Conservation (phyloP, 1,284 basidiomycete species). For the Irpex sp. region DNA sequence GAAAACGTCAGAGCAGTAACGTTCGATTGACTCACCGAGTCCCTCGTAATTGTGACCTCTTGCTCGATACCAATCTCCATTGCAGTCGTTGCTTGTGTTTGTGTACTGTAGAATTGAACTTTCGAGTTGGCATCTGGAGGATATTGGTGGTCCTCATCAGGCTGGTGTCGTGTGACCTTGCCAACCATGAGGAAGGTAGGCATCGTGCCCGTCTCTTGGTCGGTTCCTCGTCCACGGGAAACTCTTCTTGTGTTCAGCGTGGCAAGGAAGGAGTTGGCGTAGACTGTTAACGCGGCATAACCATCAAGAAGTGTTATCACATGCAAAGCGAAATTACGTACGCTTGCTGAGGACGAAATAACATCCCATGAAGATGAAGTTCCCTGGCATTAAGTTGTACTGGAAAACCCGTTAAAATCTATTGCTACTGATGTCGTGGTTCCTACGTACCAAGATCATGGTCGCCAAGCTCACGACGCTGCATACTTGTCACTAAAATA, state of each 20-base stretch:
- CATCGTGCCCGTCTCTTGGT: conserved; percentile 32
- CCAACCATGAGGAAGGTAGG: conserved; percentile 42
- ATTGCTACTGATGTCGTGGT: background rate
- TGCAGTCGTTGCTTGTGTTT: conserved; percentile 7
- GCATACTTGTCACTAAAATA: background rate
- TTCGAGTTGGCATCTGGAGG: conserved; percentile 1
- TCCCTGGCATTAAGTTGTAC: conserved; percentile 54
- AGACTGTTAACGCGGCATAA: conserved; percentile 38
- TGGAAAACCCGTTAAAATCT: conserved; percentile 21
- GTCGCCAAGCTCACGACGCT: conserved; percentile 58
- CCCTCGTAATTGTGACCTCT: conserved; percentile 15
- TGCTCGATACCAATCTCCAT: conserved; percentile 17
- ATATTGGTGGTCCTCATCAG: conserved; percentile 12
- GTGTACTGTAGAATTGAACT: conserved; percentile 1
- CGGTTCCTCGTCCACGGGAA: conserved; percentile 41
- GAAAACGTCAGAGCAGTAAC: background rate
- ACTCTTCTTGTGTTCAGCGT: conserved; percentile 46
- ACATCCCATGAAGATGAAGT: conserved; percentile 54
- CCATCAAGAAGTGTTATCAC: background rate
- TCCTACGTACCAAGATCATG: conserved; percentile 46
- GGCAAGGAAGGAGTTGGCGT: conserved; percentile 64
- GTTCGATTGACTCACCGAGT: conserved; percentile 12
- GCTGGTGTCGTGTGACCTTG: conserved; percentile 20
- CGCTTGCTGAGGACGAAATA: conserved; percentile 67
- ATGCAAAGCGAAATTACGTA: conserved; percentile 29